Base-by-base conservation (phyloP, 2,329 filamentous ascomycete species). In the Neonectria magnoliae region DNA sequence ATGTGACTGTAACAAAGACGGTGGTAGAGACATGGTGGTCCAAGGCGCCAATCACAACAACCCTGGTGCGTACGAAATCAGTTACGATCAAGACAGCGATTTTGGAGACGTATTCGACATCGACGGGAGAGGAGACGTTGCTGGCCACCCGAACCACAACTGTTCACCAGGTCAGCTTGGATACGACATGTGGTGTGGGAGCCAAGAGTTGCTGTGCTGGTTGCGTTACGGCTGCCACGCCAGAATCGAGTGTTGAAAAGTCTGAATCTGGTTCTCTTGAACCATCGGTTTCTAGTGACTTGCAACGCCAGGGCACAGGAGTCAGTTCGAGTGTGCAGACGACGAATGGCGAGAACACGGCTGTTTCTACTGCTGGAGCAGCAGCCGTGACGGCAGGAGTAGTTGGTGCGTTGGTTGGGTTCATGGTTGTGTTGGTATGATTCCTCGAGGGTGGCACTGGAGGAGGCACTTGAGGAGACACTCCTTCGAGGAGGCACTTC, bases 21-120 rank as follows among this genome's bases (percentile, higher is more conserved):
- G 54, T 74, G 41, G 58, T 68, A 5, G 65, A 73, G 67, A 74
- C 72, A 53, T 73, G 64, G 68, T 58, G 67, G 64, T 72, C 69
- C 14, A 68, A 66, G 44, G 51, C 55, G 13, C 64, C 68, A 5
- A 41, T 66, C 6, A 68, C 67, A 27, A 54, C 62, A 14, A 72
- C 64, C 1, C 18, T 74, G 44, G 44, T 68, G 25, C 68, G 65
- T 38, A 73, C 72, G 1, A 42, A 64, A 54, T 62, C 71, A 16
- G 66, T 66, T 4, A 74, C 66, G 2, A 68, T 74, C 42, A 60
- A 68, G 47, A 72, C 72, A 11, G 60, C 70, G 20, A 53, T 74
- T 5, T 62, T 72, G 50, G 72, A 74, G 56, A 63, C 69, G 20
- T 74, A 74, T 68, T 74, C 72, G 68, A 74, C 72, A 9, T 71